Base-by-base conservation (phyloP, 345 rosid genomes). In the Turnera subulata region DNA sequence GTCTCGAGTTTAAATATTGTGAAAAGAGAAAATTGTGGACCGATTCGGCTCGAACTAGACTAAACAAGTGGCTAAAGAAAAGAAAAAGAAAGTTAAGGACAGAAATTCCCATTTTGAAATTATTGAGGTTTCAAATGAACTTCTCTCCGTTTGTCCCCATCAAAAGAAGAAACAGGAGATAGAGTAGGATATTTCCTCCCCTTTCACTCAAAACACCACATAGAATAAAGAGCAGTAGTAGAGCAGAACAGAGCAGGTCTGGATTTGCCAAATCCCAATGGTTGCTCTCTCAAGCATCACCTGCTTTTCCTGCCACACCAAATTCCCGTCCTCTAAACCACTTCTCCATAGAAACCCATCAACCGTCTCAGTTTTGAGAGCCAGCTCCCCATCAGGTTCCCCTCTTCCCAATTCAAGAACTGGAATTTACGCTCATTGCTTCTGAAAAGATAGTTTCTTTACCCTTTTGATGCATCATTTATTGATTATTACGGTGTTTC, bases 351-450 rank as follows among this genome's bases (percentile, higher is more conserved):
- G 63, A 40, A 22, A 38, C 52, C 59, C 49, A 37, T 42, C 55
- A 17, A 47, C 81, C 6, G 50, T 78, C 54, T 67, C 74, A 21
- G 65, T 76, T 6, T 61, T 56, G 12, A 84, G 75, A 62, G 58
- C 92, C 25, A 76, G 78, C 66, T 55, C 80, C 67, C 70, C 65
- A 19, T 72, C 86, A 48, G 86, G 96, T 91, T 17, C 52, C 23
- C 15, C 26, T 37, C 32, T 46, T 29, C 44, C 17, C 16, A 13
- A 2, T 59, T 16, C 35, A 23, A 19, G 20, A n/a, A 6, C 35
- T 29, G 35, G 20, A 25, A 50, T 42, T 50, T 49, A 10, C 42
- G 14, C 16, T 23, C n/a, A 49, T 21, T 43, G 22, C 52, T 22
- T 65, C 15, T 21, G 24, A 11, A 33, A 11, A n/a, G 21, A 10